Evolutionary conservation across 495 filamentous ascomycete genomes (phyloP), one percentile per base, ranked within the genome.

Genomic region (Daldinia caldariorum): DNA sequence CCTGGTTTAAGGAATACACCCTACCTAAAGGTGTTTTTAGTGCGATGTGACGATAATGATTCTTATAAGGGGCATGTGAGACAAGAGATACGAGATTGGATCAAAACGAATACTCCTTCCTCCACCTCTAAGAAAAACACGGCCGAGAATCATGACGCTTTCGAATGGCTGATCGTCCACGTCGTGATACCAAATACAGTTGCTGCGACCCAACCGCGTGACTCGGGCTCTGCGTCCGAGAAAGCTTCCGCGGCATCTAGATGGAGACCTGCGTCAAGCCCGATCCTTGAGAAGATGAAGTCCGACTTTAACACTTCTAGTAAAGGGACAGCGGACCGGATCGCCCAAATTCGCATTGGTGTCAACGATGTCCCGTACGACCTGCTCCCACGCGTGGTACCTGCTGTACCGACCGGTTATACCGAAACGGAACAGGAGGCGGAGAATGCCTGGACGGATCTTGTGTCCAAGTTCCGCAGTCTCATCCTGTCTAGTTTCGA

Each of bases 131-230:
- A 83, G 59, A 79, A 80, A 58, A 86, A 73, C 69, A 76, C 78
- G 9, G 81, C 84, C 54, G 85, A 87, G 88, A 97, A 83, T 86
- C 95, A 99, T 77, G 96, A 98, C 82, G 96, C 96, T 4, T 97
- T 91, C 74, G 96, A 99, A 75, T 99, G 94, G 94, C 83, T 99
- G 16, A 93, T 99, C 61, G 72, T 99, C 10, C 95, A 98, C 76
- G 89, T 99, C 58, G 89, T 96, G 14, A 85, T 95, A 51, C 89
- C 91, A 14, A 92, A 93, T 69, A 94, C 92, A 14, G 82, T 87
- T 22, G 89, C 92, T 2, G 86, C 92, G 45, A 89, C 88, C 12
- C 89, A 92, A 75, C 89, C 90, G 10, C 82, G 90, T 8, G 79
- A 83, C 50, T 78, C 77, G 35, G 75, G 80, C 58, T 83, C 80